These are phyloP conservation scores for Pleurotus pulmonarius DNA, from an alignment of 768 basidiomycete species.

Conservation along the genomic window DNA sequence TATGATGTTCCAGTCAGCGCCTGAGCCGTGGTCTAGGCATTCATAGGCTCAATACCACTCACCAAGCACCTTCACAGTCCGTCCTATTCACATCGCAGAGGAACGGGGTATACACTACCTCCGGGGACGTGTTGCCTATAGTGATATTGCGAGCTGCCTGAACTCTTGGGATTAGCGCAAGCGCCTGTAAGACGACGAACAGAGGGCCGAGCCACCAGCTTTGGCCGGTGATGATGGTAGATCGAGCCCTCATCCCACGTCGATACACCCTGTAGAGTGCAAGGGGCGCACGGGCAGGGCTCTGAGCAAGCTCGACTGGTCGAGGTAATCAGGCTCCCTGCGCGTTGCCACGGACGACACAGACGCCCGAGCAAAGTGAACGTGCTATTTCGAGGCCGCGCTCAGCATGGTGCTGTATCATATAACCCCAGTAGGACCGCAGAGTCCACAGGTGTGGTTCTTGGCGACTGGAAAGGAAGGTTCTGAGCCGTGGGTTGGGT, in stretches of 20 bases:
- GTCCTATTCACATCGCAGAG: slow-evolving; percentile 31
- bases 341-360: slow-evolving; percentile 6
- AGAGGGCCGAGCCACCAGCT: background rate
- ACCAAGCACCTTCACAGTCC: slow-evolving; percentile 40
- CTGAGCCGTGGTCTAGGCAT: no score
- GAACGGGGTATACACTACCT: slow-evolving; percentile 47
- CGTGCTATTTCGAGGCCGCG: background rate
- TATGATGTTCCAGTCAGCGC: no score
- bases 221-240: background rate
- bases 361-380: background rate
- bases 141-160: slow-evolving; percentile 30
- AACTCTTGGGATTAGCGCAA: background rate
- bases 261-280: background rate
- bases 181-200: background rate
- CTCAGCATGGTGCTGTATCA: no score
- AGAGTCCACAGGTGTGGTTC: background rate
- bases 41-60: slow-evolving; percentile 13
- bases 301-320: background rate
- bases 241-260: background rate
- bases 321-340: background rate
- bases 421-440: no score
- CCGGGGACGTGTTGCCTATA: slow-evolving; percentile 30
- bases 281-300: background rate
- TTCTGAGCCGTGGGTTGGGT: background rate
- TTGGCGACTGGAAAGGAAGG: background rate